A percentile compares a stretch with the other conserved stretches of the same genome.
Conservation (phyloP, 352 stramenopile species). For the Globisporangium recalcitrans region DNA sequence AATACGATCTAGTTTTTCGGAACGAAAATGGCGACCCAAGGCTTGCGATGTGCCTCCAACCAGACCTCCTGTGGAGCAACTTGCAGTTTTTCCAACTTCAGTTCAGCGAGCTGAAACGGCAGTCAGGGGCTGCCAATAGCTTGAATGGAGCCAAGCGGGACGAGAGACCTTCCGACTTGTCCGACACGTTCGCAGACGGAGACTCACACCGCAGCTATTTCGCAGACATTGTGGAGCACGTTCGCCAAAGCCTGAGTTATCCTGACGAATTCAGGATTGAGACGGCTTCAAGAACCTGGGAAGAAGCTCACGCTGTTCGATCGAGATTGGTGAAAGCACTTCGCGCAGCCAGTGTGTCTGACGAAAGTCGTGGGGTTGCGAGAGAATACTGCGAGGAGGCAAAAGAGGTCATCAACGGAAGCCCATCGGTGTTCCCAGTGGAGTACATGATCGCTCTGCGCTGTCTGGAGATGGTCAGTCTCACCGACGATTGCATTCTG, state of each 20-base stretch:
- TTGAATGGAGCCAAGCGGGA: background rate
- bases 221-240: constrained; percentile 4
- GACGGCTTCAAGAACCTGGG: constrained; percentile 30
- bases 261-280: constrained; percentile 27
- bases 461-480: constrained; percentile 35
- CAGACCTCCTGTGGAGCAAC: constrained; percentile 32
- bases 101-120: constrained; percentile 41
- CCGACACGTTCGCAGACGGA: constrained; percentile 8
- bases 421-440: constrained; percentile 48
- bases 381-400: constrained; percentile 28
- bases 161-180: background rate
- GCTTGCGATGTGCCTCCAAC: constrained; percentile 39
- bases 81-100: constrained; percentile 57
- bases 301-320: constrained; percentile 36
- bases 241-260: constrained; percentile 11
- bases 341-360: constrained; percentile 21
- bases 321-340: constrained; percentile 35
- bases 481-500: constrained; percentile 24
- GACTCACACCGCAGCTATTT: constrained; percentile 6
- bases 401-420: constrained; percentile 29
- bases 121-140: constrained; percentile 2
- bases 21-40: constrained; percentile 45
- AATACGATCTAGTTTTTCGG: constrained; percentile 51
- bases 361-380: constrained; percentile 17
- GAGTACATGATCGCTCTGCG: constrained; percentile 53